Evolutionary conservation across 106 monocot genomes (phyloP), one percentile per base, ranked within the genome.

Genomic region (Hemerocallis citrina): DNA sequence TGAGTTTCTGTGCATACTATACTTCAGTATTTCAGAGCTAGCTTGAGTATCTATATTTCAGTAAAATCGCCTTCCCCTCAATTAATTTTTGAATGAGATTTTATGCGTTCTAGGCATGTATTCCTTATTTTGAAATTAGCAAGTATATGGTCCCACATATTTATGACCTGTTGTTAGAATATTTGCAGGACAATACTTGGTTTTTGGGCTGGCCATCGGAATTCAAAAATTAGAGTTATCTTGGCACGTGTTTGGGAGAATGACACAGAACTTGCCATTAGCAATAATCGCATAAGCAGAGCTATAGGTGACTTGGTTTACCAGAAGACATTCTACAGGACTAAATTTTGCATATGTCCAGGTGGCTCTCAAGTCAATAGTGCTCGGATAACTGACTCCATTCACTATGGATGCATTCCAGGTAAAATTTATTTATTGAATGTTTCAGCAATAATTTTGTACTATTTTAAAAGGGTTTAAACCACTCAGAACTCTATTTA

Each of bases 331-430:
- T 96, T 96, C 62, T 96, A 91, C 61, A 81, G 64, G 41, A 87
- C 81, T 16, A 91, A 96, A 61, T 96, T 84, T 50, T 96, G 96
- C 82, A 85, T 96, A 45, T 96, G 96, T 66, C 96, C 96, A 64
- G 96, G 91, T 79, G 96, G 96, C 15, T 96, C 96, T 27, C 96
- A 96, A 60, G 96, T 96, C 28, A 96, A 96, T 51, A 96, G 96
- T 70, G 96, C 96, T 40, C 78, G 96, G 13, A 84, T 96, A 72
- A 56, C 81, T 30, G 96, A 96, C 57, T 91, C 96, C 37, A 96
- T 91, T 79, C 96, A 96, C 59, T 96, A 96, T 73, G 87, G 77
- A 61, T 91, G 96, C 68, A 61, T 96, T 63, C 96, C 91, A 61
- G 96, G 90, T 96, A 52, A 62, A 67, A 56, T 40, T 36, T 16